Percentiles rank a stretch among this genome's conserved stretches.
Conservation (phyloP, 306 rosid species). For the Sindora glabra region DNA sequence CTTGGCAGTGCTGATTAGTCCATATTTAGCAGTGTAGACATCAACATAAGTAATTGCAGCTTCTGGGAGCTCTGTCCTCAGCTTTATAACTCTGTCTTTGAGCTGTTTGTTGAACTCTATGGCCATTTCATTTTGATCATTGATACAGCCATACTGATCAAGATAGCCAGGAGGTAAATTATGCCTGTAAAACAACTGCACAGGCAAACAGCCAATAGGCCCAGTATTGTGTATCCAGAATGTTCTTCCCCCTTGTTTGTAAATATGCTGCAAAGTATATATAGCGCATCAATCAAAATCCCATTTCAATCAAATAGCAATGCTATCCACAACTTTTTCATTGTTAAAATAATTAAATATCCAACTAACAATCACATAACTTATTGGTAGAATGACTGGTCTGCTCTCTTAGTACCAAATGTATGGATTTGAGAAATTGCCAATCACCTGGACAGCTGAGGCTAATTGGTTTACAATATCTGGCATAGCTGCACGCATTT, state of each 20-base stretch:
- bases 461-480: slow-evolving; percentile 75
- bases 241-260: slow-evolving; percentile 65
- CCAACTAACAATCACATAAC: not conserved
- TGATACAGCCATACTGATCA: slow-evolving; percentile 61
- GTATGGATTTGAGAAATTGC: not conserved
- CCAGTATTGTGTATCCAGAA: slow-evolving; percentile 95
- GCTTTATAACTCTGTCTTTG: slow-evolving; percentile 54
- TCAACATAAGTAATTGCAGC: slow-evolving; percentile 86
- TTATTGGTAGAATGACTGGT: too few relatives aligned
- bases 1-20: slow-evolving; percentile 62
- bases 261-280: slow-evolving; percentile 40
- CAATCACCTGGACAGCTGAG: slow-evolving; percentile 63
- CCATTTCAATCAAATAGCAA: not conserved
- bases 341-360: not conserved
- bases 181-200: slow-evolving; percentile 60
- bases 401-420: too few relatives aligned
- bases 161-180: slow-evolving; percentile 47
- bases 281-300: not conserved
- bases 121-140: slow-evolving; percentile 64
- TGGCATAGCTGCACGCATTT: slow-evolving; percentile 56
- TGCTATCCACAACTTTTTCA: not conserved
- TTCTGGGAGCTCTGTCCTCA: slow-evolving; percentile 65
- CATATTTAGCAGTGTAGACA: slow-evolving; percentile 71
- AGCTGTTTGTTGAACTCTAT: slow-evolving; percentile 63
- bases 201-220: slow-evolving; percentile 83